Evolutionary conservation across 768 basidiomycete species (phyloP).

Genomic region (Boletus vermiculosoides): DNA sequence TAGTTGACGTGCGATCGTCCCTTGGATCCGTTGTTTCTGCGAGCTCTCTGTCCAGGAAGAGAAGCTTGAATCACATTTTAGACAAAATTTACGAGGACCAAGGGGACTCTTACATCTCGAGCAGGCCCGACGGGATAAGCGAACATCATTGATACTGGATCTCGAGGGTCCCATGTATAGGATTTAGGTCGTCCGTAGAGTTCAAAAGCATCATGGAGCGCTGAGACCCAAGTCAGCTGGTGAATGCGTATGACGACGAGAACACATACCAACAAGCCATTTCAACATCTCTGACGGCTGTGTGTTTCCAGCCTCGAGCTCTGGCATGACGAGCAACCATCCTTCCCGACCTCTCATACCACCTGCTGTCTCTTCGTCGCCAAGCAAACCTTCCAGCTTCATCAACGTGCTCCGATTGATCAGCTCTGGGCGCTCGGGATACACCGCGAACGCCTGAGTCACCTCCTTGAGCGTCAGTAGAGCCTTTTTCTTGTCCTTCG

Average conservation of each 20-base stretch:
- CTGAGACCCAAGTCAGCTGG: slow-evolving; percentile 37
- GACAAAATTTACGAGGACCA: slow-evolving; percentile 2
- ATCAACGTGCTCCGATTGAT: slow-evolving; percentile 87
- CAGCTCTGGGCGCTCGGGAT: slow-evolving; percentile 91
- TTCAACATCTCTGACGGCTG: slow-evolving; percentile 83
- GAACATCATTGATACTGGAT: slow-evolving; percentile 85
- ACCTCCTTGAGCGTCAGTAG: slow-evolving; percentile 67
- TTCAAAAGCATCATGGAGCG: slow-evolving; percentile 80
- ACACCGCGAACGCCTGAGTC: slow-evolving; percentile 90
- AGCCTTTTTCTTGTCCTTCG: slow-evolving; percentile 71
- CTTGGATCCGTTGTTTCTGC: slow-evolving; percentile 77
- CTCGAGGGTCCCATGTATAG: slow-evolving; percentile 89
- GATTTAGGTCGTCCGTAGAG: slow-evolving; percentile 84
- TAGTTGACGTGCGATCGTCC: slow-evolving; percentile 71
- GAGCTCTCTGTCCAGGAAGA: slow-evolving; percentile 85
- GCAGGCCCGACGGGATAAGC: slow-evolving; percentile 86
- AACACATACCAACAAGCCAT: slow-evolving; percentile 78
- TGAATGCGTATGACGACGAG: not conserved
- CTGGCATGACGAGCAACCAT: slow-evolving; percentile 91
- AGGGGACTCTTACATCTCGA: slow-evolving; percentile 63
- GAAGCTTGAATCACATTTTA: slow-evolving; percentile 46
- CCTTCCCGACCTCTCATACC: slow-evolving; percentile 71
- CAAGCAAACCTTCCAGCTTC: slow-evolving; percentile 85
- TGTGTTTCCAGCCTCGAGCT: slow-evolving; percentile 59
- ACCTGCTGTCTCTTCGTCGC: slow-evolving; percentile 71